Base-by-base conservation (phyloP, 2,329 filamentous ascomycete genomes). In the Bimuria novae-zelandiae region DNA sequence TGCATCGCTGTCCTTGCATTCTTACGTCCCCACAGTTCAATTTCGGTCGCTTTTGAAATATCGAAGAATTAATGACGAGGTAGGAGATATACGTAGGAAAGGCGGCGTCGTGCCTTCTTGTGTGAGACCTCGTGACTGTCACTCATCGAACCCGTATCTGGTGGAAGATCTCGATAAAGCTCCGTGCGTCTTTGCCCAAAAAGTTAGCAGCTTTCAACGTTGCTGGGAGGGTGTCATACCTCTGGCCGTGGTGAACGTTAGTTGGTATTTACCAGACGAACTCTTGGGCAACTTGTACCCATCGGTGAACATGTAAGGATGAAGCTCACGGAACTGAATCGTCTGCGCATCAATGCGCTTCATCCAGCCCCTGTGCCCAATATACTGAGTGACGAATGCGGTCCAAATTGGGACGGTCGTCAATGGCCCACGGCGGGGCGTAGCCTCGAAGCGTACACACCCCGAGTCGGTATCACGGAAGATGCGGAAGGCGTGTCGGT, bases 381-480 rank as follows among this genome's bases (percentile, higher is more conserved):
- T 69, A 49, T 79, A 76, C 21, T 77, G 69, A 1, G 69, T 71
- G 16, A 74, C 70, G 37, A 74, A 74, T 3, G 71, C 71, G 4
- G 83, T 87, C 84, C 84, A 87, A 50, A 86, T 80, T 0, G 84
- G 84, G 2, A 82, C 80, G 17, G 77, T 74, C 57, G 79, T 78
- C 69, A 80, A 76, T 1, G 77, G 76, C 1, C 84, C 83, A 22
- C 78, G 73, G 23, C 78, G 75, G 29, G 84, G 72, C 0, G 81
- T 80, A n/a, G 81, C 81, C 62, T 86, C 82, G 21, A 86, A 75
- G 10, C 84, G 75, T 0, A 86, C 72, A 3, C 78, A 78, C 10
- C 78, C 77, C 1, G 81, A 81, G 19, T 77, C 71, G 14, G 61
- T 69, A 52, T 86, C 84, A 36, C 73, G 70, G 61, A 79, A 83